Evolutionary conservation across 2,329 filamentous ascomycete species (phyloP).

Genomic region (Phyllosticta capitalensis): DNA sequence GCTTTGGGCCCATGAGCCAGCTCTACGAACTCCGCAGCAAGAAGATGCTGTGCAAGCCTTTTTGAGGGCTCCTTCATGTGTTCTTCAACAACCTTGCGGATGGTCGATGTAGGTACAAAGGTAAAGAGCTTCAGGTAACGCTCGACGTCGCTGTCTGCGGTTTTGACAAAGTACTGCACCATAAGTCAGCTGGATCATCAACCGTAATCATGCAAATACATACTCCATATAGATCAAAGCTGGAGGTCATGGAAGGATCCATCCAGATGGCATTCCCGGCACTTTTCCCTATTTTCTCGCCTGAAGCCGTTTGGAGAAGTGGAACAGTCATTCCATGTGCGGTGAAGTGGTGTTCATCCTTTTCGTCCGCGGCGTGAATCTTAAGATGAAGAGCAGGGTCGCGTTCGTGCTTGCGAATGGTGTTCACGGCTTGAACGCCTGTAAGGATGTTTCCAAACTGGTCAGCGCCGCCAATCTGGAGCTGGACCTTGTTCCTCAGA

Average conservation of each 20-base stretch:
- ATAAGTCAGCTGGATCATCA: background rate
- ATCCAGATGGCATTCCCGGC: conserved; percentile 93
- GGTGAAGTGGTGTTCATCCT: conserved; percentile 30
- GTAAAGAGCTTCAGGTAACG: conserved; percentile 81
- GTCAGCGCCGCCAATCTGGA: conserved; percentile 91
- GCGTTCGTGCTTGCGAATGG: conserved; percentile 52
- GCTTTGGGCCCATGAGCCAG: conserved; percentile 63
- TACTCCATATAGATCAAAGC: conserved; percentile 76
- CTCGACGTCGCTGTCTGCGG: conserved; percentile 72
- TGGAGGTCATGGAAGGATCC: conserved; percentile 66
- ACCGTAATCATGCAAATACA: conserved; percentile 14
- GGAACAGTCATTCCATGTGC: conserved; percentile 87
- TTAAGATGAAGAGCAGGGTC: conserved; percentile 14
- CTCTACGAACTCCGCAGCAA: conserved; percentile 73
- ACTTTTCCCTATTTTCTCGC: conserved; percentile 90
- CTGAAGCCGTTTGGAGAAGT: conserved; percentile 73
- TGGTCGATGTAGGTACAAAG: conserved; percentile 65
- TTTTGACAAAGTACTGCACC: conserved; percentile 69
- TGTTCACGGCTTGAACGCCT: conserved; percentile 76
- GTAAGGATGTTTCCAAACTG: conserved; percentile 95
- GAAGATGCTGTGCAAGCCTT: conserved; percentile 69
- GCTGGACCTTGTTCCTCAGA: conserved; percentile 53
- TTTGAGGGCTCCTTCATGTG: conserved; percentile 60
- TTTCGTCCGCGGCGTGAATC: conserved; percentile 10
- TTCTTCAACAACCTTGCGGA: conserved; percentile 55